Evolutionary conservation across 139 green algal genomes (phyloP).

Genomic region (Picochlorum sp.): DNA sequence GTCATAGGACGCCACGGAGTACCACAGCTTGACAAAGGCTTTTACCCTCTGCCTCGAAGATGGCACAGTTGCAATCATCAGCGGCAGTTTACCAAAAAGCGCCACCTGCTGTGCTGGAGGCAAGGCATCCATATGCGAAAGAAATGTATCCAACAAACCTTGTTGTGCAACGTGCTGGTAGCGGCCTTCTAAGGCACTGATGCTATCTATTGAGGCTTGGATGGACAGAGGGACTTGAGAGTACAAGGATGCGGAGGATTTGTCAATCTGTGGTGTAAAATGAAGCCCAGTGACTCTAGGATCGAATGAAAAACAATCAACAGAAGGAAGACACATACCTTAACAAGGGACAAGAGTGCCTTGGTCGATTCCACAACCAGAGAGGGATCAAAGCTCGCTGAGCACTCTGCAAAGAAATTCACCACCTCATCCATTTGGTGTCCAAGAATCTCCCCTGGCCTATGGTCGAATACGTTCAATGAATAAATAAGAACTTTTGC

Average conservation of each 20-base stretch:
- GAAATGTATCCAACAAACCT: slow-evolving; percentile 16
- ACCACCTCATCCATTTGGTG: slow-evolving; percentile 4
- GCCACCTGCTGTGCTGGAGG: slow-evolving; percentile 19
- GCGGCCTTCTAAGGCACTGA: not conserved
- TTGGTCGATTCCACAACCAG: not conserved
- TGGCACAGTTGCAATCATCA: slow-evolving; percentile 21
- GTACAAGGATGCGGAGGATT: slow-evolving; percentile 13
- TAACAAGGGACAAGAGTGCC: slow-evolving; percentile 12
- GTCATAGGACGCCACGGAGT: slow-evolving; percentile 14
- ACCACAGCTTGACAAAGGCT: slow-evolving; percentile 21
- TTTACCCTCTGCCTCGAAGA: slow-evolving; percentile 11
- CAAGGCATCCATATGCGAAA: slow-evolving; percentile 13
- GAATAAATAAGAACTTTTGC: not conserved
- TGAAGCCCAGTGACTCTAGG: slow-evolving; percentile 11
- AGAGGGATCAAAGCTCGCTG: slow-evolving; percentile 2
- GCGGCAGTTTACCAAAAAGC: slow-evolving; percentile 23
- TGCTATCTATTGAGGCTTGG: slow-evolving; percentile 8
- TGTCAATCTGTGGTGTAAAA: slow-evolving; percentile 27
- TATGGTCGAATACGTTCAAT: not conserved
- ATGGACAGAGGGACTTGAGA: slow-evolving; percentile 18
- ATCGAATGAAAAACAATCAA: slow-evolving; percentile 19
- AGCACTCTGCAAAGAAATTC: not conserved
- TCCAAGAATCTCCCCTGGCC: slow-evolving; percentile 1
- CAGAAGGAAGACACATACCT: slow-evolving; percentile 9
- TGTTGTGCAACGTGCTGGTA: not conserved